These are phyloP conservation scores for Binderoboletus segoi DNA, from an alignment of 1,284 basidiomycete species.

Conservation along the genomic window DNA sequence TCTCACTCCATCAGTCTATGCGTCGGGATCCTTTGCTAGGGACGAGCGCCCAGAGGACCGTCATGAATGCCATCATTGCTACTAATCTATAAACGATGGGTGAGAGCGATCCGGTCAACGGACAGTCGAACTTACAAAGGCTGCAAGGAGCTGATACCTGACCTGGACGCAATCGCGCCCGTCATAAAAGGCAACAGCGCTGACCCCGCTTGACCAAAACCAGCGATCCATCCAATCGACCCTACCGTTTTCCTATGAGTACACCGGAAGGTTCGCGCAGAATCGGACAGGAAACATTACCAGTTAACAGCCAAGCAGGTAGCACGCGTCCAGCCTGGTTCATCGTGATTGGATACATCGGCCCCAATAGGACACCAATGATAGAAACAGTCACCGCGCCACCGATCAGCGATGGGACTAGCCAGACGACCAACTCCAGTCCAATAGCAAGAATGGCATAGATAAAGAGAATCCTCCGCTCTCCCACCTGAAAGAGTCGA, in stretches of 20 bases:
- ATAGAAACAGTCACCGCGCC: slow-evolving; percentile 55
- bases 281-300: slow-evolving; percentile 19
- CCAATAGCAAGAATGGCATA: slow-evolving; percentile 43
- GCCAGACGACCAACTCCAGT: slow-evolving; percentile 60
- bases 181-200: slow-evolving; percentile 60
- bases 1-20: slow-evolving; percentile 14
- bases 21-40: slow-evolving; percentile 29
- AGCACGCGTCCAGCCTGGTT: slow-evolving; percentile 50
- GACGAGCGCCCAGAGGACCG: slow-evolving; percentile 46
- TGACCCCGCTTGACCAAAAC: slow-evolving; percentile 54
- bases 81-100: slow-evolving; percentile 40
- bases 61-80: slow-evolving; percentile 47
- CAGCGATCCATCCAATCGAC: slow-evolving; percentile 58
- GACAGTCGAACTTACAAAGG: slow-evolving; percentile 49
- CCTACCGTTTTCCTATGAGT: slow-evolving; percentile 13
- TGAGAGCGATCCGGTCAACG: background rate
- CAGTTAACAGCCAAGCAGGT: slow-evolving; percentile 54
- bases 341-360: slow-evolving; percentile 59
- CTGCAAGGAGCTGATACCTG: slow-evolving; percentile 55
- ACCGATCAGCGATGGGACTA: slow-evolving; percentile 55
- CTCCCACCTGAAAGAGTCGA: slow-evolving; percentile 27
- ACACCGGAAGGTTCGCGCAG: background rate
- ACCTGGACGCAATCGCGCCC: slow-evolving; percentile 51
- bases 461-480: slow-evolving; percentile 33
- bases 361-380: slow-evolving; percentile 55